Conservation (phyloP, 2,329 filamentous ascomycete genomes). For the Chrysoporthe cubensis region DNA sequence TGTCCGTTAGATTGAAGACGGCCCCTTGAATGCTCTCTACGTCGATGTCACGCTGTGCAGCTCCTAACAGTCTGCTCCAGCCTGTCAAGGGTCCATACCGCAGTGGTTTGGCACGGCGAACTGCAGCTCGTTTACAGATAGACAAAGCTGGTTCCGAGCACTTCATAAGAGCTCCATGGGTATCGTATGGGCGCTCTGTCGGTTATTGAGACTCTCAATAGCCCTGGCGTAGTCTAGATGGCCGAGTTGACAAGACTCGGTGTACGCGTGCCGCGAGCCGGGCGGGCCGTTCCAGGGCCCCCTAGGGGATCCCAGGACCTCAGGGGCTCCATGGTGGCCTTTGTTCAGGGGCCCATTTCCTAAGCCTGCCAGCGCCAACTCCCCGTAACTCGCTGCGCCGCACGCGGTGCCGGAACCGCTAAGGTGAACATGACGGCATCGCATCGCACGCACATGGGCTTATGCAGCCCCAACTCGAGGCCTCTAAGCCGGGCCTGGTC, state of each 20-base stretch:
- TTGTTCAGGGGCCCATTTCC: neutral
- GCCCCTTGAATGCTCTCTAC: no score
- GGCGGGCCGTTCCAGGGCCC: neutral
- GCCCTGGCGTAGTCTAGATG: neutral
- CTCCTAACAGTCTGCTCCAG: no score
- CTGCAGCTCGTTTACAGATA: no score
- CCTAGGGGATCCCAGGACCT: neutral
- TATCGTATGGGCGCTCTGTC: no score
- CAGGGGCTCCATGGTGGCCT: neutral
- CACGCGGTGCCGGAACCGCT: neutral
- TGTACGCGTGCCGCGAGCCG: neutral
- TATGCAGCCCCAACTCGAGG: slow-evolving; percentile 4
- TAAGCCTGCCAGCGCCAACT: neutral
- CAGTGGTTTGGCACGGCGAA: no score
- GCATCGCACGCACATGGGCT: neutral
- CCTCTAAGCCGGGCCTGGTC: neutral
- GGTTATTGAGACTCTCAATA: neutral
- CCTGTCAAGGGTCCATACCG: no score
- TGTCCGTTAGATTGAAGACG: no score
- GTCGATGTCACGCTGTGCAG: no score
- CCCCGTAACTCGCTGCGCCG: neutral
- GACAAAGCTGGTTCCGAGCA: no score
- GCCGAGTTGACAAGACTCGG: neutral
- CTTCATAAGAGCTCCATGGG: no score
- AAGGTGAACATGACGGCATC: slow-evolving; percentile 1